Evolutionary conservation across 352 stramenopile species (phyloP).

Genomic region (Blastocystis sp.): DNA sequence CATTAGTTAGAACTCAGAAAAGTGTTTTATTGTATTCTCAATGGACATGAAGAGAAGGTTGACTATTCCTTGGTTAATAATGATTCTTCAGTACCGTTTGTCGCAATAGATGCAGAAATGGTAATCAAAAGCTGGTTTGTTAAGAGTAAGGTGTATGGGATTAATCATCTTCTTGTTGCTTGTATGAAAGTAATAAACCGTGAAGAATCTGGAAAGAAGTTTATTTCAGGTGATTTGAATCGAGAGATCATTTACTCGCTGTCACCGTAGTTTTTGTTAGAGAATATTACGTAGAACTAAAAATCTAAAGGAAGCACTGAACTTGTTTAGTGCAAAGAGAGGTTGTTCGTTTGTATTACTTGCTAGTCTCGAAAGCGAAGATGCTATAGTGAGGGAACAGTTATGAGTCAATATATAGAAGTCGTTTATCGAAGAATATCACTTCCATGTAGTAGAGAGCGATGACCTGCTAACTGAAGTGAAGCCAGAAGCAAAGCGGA

Average conservation of each 20-base stretch:
- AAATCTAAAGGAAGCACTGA: slow-evolving; percentile 54
- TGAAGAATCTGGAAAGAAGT: slow-evolving; percentile 51
- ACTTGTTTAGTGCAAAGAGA: background rate
- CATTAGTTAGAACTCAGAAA: background rate
- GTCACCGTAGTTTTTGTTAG: slow-evolving; percentile 27
- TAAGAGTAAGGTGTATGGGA: slow-evolving; percentile 16
- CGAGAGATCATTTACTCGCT: slow-evolving; percentile 47
- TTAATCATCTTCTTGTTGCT: slow-evolving; percentile 32
- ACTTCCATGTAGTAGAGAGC: background rate
- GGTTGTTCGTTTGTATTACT: background rate
- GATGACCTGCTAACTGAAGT: background rate
- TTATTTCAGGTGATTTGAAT: slow-evolving; percentile 56
- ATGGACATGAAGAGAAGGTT: background rate
- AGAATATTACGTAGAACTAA: slow-evolving; percentile 10
- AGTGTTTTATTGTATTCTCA: slow-evolving; percentile 18
- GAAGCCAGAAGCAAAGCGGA: background rate
- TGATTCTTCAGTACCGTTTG: background rate
- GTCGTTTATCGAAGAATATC: slow-evolving; percentile 11
- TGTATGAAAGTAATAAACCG: slow-evolving; percentile 57
- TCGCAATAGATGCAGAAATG: slow-evolving; percentile 38
- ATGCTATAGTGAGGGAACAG: background rate
- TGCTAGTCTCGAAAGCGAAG: slow-evolving; percentile 32
- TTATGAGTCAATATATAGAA: background rate
- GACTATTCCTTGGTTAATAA: slow-evolving; percentile 4
- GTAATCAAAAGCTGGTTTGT: background rate